phyloP scores from a whole-genome alignment of 345 rosid species.

The Syzygium oleosum region DNA sequence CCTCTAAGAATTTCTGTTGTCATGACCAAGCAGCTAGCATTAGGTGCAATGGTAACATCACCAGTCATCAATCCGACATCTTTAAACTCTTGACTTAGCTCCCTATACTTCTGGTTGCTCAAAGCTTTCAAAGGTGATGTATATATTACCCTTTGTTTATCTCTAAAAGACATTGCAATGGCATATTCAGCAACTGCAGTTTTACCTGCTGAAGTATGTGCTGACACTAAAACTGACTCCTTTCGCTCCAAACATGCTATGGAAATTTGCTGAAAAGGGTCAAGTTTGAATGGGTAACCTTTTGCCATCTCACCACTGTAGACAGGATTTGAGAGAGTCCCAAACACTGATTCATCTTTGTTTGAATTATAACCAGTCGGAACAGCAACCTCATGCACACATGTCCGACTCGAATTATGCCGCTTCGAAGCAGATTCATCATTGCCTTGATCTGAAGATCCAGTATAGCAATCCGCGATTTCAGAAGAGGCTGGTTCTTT shows the following conservation, averaged over 20 bases:
- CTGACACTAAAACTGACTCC: conserved; percentile 93
- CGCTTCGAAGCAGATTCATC: conserved; percentile 41
- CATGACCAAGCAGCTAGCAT: conserved; percentile 95
- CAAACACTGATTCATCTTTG: conserved; percentile 48
- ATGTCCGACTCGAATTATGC: conserved; percentile 42
- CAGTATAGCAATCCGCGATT: background rate
- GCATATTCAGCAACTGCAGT: conserved; percentile 99
- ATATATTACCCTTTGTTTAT: conserved; percentile 88
- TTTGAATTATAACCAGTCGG: conserved; percentile 52
- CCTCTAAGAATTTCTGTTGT: conserved; percentile 96
- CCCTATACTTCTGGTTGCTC: conserved; percentile 98
- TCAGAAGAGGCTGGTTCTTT: background rate
- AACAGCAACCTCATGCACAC: conserved; percentile 94
- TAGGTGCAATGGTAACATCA: conserved; percentile 92
- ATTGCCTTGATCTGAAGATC: background rate
- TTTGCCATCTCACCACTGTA: conserved; percentile 82
- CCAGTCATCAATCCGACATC: conserved; percentile 99
- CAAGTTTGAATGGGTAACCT: conserved; percentile 64
- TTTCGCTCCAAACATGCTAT: conserved; percentile 87
- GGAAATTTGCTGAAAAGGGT: conserved; percentile 84
- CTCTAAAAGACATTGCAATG: conserved; percentile 93
- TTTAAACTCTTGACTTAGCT: conserved; percentile 79
- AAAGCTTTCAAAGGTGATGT: conserved; percentile 95
- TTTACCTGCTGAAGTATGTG: conserved; percentile 96
- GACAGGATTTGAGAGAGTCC: conserved; percentile 65